Base-by-base conservation (phyloP, 116 monocot genomes). In the Iris pallida region DNA sequence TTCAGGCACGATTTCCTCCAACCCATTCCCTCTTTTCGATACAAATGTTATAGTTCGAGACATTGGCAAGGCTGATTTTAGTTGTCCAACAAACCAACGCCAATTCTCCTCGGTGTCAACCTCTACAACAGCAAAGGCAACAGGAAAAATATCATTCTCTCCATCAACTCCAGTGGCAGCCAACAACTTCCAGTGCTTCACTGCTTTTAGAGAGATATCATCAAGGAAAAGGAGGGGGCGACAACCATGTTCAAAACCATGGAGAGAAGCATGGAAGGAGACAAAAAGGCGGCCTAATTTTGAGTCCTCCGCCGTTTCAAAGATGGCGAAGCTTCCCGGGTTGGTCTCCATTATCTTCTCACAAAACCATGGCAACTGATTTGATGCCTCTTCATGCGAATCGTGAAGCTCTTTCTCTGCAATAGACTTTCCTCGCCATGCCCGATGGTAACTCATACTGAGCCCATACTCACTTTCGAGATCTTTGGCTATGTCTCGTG, bases 201-300 rank as follows among this genome's bases (percentile, higher is more conserved):
- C 82, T 9, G 78, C 54, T 76, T 85, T 88, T 8, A 85, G 62
- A 55, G 85, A 47, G 1, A 88, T 61, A 4, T 56, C 77, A 47
- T 88, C 85, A 14, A 91, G 85, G 63, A 91, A 88, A 45, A 91
- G 65, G 9, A 91, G 78, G 0, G 88, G 91, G 4, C 82, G 69
- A 75, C 91, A 91, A 15, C 91, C 91, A 64, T 91, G 82, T 80
- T 78, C 88, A 63, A 91, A 91, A 60, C 91, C 91, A 53, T 76
- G 56, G 57, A 91, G 80, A 0, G 85, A 82, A 8, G 91, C 91
- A 74, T 85, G 82, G 46, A 91, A 91, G 16, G 85, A 69, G 17
- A 91, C 76, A 68, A 91, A 91, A 16, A 91, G 68, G 17, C 87
- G 80, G 13, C 70, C 75, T 20, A 80, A 88, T 56, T 53, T 85